A percentile compares a stretch with the other conserved stretches of the same genome.
Conservation (phyloP, 306 rosid genomes). For the Gillenia trifoliata region DNA sequence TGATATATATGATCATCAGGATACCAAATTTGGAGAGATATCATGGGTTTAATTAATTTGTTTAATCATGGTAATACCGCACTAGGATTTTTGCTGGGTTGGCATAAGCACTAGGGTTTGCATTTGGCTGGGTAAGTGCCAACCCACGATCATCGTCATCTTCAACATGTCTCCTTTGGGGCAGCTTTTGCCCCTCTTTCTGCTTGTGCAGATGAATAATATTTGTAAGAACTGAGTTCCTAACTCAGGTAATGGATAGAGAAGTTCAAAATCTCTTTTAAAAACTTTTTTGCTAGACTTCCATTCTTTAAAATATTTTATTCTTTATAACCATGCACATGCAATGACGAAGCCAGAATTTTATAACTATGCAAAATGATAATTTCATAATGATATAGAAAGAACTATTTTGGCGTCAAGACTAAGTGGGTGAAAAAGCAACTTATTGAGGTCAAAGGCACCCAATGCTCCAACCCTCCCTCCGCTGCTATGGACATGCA, state of each 20-base stretch:
- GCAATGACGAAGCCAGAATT: no score
- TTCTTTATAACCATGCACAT: no score
- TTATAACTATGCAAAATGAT: no score
- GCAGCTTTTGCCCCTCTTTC: not conserved
- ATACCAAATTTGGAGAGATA: not conserved
- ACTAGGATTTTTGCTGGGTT: not conserved
- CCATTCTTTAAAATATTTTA: no score
- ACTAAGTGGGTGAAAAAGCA: no score
- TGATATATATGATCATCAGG: not conserved
- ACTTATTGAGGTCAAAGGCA: no score
- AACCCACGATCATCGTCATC: slow-evolving; percentile 5
- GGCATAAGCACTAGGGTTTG: not conserved
- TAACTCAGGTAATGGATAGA: no score
- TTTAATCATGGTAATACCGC: not conserved
- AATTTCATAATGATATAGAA: no score
- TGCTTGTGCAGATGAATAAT: not conserved
- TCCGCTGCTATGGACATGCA: no score
- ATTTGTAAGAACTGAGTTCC: not conserved
- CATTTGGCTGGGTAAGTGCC: slow-evolving; percentile 7
- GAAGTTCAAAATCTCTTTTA: not conserved
- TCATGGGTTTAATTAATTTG: not conserved
- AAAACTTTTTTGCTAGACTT: no score
- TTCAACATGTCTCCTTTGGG: slow-evolving; percentile 9
- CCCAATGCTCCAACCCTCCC: no score
- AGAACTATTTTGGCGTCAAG: no score